Conservation (phyloP, 1,284 basidiomycete genomes). For the Exobasidium cylindrosporum region DNA sequence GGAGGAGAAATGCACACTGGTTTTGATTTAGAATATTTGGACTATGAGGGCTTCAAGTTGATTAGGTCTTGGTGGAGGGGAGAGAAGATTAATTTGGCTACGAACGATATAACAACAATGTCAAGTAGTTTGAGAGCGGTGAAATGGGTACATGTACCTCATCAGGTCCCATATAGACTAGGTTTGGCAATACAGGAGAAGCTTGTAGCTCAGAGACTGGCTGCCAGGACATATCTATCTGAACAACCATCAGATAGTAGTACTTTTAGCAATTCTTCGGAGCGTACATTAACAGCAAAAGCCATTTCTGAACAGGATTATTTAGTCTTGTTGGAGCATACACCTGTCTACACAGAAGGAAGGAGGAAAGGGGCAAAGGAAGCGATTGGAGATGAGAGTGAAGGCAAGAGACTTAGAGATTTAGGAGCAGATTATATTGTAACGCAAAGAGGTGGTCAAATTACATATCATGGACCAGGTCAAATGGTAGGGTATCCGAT, state of each 20-base stretch:
- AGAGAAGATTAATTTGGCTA: too few relatives aligned
- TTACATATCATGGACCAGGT: conserved; percentile 96
- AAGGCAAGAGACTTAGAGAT: conserved; percentile 67
- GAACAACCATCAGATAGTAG: conserved; percentile 70
- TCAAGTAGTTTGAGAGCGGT: conserved; percentile 8
- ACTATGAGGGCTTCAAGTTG: too few relatives aligned
- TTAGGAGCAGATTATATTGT: conserved; percentile 84
- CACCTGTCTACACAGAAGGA: conserved; percentile 90
- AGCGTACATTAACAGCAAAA: conserved; percentile 32
- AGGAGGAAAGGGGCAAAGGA: conserved; percentile 67
- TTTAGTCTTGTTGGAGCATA: conserved; percentile 67
- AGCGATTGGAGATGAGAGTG: conserved; percentile 49
- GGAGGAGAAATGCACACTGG: too few relatives aligned
- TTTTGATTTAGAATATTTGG: too few relatives aligned
- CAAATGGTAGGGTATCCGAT: conserved; percentile 95
- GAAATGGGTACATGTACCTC: conserved; percentile 32
- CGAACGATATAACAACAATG: too few relatives aligned
- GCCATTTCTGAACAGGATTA: conserved; percentile 57
- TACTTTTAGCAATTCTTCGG: conserved; percentile 63
- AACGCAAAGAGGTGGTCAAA: conserved; percentile 82
- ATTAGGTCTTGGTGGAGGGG: too few relatives aligned
- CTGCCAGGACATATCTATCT: conserved; percentile 25
- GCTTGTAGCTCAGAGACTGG: conserved; percentile 34
- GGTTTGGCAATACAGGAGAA: conserved; percentile 49
- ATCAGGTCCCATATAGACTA: conserved; percentile 44